A percentile compares a stretch with the other conserved stretches of the same genome.
These are phyloP conservation scores for Thermothelomyces thermophilus DNA, from an alignment of 2,329 filamentous ascomycete species.

Conservation along the genomic window DNA sequence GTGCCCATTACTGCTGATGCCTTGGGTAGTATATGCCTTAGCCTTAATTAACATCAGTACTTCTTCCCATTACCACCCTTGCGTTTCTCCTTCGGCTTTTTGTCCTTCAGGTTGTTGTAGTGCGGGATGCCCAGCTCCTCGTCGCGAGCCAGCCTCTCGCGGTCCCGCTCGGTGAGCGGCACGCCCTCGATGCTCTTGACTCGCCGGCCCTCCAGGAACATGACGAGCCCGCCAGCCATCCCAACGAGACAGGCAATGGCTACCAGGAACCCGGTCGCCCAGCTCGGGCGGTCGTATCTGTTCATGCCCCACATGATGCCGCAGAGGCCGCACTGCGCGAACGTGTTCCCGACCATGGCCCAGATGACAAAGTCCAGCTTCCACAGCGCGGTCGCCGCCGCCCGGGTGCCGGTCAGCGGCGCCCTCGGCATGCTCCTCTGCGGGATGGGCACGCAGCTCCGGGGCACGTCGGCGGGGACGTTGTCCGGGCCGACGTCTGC, in stretches of 20 bases:
- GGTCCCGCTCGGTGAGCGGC: slow-evolving; percentile 51
- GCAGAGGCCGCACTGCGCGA: slow-evolving; percentile 66
- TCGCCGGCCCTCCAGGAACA: slow-evolving; percentile 63
- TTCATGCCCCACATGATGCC: slow-evolving; percentile 81
- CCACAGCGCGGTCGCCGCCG: slow-evolving; percentile 61
- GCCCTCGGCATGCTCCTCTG: slow-evolving; percentile 54
- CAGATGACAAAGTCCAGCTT: slow-evolving; percentile 75
- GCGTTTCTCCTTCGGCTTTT: slow-evolving; percentile 39
- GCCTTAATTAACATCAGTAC: too few species aligned
- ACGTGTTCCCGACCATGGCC: slow-evolving; percentile 72
- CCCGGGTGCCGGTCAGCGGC: slow-evolving; percentile 65
- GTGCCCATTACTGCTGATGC: too few species aligned
- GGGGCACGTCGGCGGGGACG: slow-evolving; percentile 35
- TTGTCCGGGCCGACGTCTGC: slow-evolving; percentile 47
- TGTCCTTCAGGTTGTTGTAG: slow-evolving; percentile 51
- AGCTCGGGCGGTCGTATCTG: slow-evolving; percentile 65
- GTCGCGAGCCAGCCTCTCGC: slow-evolving; percentile 44
- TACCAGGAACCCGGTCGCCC: slow-evolving; percentile 75
- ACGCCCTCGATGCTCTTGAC: slow-evolving; percentile 69
- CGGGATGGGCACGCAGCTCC: slow-evolving; percentile 55
- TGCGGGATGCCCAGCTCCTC: slow-evolving; percentile 50
- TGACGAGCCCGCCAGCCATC: slow-evolving; percentile 60
- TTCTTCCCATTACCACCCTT: slow-evolving; percentile 26
- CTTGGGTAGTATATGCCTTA: too few species aligned
- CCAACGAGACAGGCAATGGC: slow-evolving; percentile 65